These are phyloP conservation scores for Solanum appendiculatum DNA, from an alignment of 257 asterid species.

Conservation along the genomic window DNA sequence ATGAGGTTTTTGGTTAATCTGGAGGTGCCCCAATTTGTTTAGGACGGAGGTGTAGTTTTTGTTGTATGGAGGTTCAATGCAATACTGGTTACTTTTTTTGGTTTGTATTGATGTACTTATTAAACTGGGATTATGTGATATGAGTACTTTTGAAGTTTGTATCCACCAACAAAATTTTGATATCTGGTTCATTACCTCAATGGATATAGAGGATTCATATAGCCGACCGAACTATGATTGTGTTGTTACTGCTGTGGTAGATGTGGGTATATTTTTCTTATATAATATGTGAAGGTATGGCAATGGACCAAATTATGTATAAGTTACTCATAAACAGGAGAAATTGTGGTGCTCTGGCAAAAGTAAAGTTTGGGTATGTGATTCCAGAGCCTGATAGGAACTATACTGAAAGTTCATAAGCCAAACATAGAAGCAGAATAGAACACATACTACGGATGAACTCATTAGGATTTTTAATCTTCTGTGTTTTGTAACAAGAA, in stretches of 20 bases:
- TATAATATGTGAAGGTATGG: background rate
- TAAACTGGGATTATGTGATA: background rate
- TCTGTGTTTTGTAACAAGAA: background rate
- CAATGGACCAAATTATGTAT: background rate
- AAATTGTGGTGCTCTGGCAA: background rate
- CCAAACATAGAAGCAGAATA: background rate
- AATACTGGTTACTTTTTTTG: background rate
- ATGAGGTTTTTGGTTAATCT: background rate
- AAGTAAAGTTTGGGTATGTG: background rate
- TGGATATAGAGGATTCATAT: background rate
- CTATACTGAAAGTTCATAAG: background rate
- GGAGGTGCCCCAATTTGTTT: background rate
- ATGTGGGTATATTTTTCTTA: background rate
- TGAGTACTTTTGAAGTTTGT: background rate
- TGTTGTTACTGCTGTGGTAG: background rate
- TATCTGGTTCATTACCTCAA: background rate
- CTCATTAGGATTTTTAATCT: background rate
- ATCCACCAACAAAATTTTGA: background rate
- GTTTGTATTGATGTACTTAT: background rate
- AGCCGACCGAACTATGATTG: background rate
- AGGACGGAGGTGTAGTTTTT: background rate
- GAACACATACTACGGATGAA: background rate
- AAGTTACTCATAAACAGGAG: background rate
- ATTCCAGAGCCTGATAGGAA: background rate
- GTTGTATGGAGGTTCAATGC: background rate